Evolutionary conservation across 2,329 filamentous ascomycete genomes (phyloP).

Genomic region (Colletotrichum sp.): DNA sequence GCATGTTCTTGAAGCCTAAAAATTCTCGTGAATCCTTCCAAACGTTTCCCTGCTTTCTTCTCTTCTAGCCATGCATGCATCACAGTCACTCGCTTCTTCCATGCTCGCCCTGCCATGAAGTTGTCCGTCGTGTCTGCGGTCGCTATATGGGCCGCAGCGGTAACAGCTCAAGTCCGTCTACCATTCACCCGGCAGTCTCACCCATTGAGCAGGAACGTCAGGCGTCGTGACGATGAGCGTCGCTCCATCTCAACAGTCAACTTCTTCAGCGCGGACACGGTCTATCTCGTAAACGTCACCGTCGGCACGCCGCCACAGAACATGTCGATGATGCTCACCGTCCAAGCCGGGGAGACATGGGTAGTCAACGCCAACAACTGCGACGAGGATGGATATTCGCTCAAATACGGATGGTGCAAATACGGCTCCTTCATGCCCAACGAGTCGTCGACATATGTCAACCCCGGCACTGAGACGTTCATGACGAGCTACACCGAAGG

Average conservation of each 20-base stretch:
- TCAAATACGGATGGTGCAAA: background rate
- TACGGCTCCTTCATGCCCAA: slow-evolving; percentile 35
- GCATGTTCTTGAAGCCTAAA: background rate
- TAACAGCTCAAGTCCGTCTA: background rate
- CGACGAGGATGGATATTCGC: background rate
- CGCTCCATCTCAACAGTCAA: background rate
- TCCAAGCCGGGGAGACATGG: background rate
- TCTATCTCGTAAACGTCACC: slow-evolving; percentile 11
- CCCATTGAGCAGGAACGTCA: background rate
- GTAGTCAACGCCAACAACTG: background rate
- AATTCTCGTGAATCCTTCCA: background rate
- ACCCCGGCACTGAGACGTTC: slow-evolving; percentile 49
- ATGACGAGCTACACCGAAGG: slow-evolving; percentile 65
- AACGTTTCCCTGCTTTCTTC: background rate
- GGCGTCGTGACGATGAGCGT: background rate
- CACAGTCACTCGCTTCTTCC: background rate
- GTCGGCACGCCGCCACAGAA: slow-evolving; percentile 14
- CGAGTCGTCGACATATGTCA: slow-evolving; percentile 52
- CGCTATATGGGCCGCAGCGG: background rate
- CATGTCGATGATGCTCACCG: background rate
- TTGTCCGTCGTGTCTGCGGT: background rate
- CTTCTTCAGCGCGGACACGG: background rate
- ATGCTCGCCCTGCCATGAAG: background rate
- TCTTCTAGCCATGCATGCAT: background rate
- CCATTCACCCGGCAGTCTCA: background rate